Conservation (phyloP, 331 rosid species). For the Telfairia occidentalis region DNA sequence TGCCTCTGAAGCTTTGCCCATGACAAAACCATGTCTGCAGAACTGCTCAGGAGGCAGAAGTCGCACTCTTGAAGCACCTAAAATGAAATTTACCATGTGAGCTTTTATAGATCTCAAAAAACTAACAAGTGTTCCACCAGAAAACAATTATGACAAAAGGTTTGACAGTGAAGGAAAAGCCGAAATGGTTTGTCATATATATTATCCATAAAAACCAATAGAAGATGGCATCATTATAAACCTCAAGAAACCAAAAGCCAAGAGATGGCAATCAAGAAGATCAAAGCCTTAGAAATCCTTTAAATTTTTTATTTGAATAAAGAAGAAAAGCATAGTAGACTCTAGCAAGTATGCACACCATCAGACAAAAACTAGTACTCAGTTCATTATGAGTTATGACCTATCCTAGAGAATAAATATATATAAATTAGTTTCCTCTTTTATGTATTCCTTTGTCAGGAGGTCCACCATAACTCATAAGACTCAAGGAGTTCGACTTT, state of each 20-base stretch:
- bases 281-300: too few species aligned
- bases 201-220: neutral
- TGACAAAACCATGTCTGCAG: constrained; percentile 76
- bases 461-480: neutral
- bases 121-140: neutral
- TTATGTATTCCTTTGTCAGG: neutral
- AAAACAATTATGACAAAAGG: neutral
- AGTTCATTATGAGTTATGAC: neutral
- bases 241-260: neutral
- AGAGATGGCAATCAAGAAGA: neutral
- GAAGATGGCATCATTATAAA: neutral
- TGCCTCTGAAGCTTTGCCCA: constrained; percentile 88
- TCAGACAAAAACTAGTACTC: neutral
- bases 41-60: constrained; percentile 65
- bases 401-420: neutral
- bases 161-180: neutral
- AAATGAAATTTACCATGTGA: constrained; percentile 17
- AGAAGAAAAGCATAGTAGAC: neutral
- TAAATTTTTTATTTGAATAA: neutral
- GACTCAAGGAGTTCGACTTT: neutral
- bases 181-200: neutral
- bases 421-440: neutral
- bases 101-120: constrained; percentile 16
- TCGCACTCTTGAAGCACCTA: constrained; percentile 79
- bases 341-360: neutral